Base-by-base conservation (phyloP, 2,329 filamentous ascomycete species). In the Cadophora sp. region DNA sequence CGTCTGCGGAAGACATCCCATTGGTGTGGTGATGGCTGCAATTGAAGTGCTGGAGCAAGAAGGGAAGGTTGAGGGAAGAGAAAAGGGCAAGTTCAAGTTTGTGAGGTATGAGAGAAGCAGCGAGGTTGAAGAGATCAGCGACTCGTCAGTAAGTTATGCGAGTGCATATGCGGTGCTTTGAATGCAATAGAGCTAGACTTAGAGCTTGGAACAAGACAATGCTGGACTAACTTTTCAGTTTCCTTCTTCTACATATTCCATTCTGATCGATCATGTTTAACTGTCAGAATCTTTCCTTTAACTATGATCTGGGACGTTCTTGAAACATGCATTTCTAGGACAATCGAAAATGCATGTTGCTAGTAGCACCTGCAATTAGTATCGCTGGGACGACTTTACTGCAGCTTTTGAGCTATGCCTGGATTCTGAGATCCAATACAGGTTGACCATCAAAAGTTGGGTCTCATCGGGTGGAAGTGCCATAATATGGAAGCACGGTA, bases 131-230 rank as follows among this genome's bases (percentile, higher is more conserved):
- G 83, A 84, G 34, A 83, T 90, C 0, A 79, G 77, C 19, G 93
- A 97, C 71, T 96, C 90, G 73, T 97, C 94, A 74, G 96, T 99
- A 62, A 97, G 94, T 81, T 99, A 99, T 79, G 94, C 92, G 3
- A 95, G 94, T 78, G 96, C 94, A 3, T 97, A 96, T 83, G 93
- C 94, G 9, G 84, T 94, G 19, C 77, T 94, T 24, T 77, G 46
- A 65, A 29, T 26, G 9, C 16, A 50, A 12, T 3, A 19, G 9
- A 65, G 43, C n/a, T 43, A 46, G 16, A 46, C 19, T 24, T 29
- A 56, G 29, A 56, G 22, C 29, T 31, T 50, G 4, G 14, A 51
- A 64, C 46, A 11, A 19, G 2, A 55, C 26, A 6, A 29, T n/a
- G 37, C 34, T 53, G 43, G 19, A 37, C 4, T 64, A 29, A 8